Conservation (phyloP, 345 rosid genomes). For the Cardamine resedifolia region DNA sequence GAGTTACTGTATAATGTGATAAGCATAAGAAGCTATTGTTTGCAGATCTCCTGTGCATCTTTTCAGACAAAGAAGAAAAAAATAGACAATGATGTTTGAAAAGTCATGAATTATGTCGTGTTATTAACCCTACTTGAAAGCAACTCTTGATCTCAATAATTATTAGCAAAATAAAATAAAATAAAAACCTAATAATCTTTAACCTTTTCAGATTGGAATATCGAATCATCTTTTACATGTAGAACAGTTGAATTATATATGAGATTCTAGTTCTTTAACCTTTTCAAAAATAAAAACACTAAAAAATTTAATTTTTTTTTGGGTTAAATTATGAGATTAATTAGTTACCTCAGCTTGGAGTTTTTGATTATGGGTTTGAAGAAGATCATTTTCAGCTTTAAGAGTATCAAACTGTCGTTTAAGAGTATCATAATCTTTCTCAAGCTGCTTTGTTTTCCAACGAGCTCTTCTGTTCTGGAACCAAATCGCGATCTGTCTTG, state of each 20-base stretch:
- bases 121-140: conserved; percentile 37
- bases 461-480: conserved; percentile 96
- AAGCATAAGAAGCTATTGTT: conserved; percentile 18
- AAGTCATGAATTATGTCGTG: conserved; percentile 32
- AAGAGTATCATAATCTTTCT: conserved; percentile 89
- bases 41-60: conserved; percentile 17
- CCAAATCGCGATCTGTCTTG: conserved; percentile 98
- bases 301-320: background rate
- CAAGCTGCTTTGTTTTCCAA: conserved; percentile 96
- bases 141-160: conserved; percentile 25
- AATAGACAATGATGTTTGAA: conserved; percentile 19
- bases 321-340: background rate
- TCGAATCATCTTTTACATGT: background rate
- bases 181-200: background rate
- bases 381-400: conserved; percentile 78
- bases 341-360: conserved; percentile 81
- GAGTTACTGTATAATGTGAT: conserved; percentile 31
- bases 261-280: background rate
- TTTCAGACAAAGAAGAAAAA: conserved; percentile 28
- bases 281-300: background rate
- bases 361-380: conserved; percentile 81
- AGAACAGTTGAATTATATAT: background rate
- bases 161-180: background rate
- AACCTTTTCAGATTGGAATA: conserved; percentile 1
- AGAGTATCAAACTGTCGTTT: conserved; percentile 73